phyloP scores from a whole-genome alignment of 1,284 basidiomycete genomes.

The Ganoderma boninense region DNA sequence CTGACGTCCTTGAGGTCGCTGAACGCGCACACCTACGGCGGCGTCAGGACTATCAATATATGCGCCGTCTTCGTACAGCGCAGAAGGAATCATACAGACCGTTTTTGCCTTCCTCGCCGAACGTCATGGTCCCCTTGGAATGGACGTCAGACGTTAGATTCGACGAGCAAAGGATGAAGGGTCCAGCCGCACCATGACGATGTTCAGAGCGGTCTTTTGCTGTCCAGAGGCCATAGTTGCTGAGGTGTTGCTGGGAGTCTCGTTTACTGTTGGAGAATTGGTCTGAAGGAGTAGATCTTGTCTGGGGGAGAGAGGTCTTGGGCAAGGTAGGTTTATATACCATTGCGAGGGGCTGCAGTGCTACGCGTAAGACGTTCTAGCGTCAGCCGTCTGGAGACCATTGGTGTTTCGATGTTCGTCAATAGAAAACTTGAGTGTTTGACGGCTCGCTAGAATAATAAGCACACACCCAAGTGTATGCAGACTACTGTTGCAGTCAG shows the following conservation, averaged over 20 bases:
- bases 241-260: neutral
- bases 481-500: neutral
- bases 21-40: constrained; percentile 50
- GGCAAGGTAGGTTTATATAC: neutral
- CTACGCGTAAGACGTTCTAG: neutral
- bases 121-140: constrained; percentile 46
- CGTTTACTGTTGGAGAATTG: neutral
- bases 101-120: constrained; percentile 39
- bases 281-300: neutral
- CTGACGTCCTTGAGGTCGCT: constrained; percentile 59
- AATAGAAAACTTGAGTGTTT: too few relatives aligned
- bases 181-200: constrained; percentile 48
- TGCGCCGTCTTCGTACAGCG: neutral
- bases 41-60: neutral
- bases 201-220: constrained; percentile 49
- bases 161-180: neutral
- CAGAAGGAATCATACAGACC: constrained; percentile 17
- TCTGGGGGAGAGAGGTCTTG: neutral
- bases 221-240: constrained; percentile 25
- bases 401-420: neutral
- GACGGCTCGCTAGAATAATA: neutral
- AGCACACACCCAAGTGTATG: neutral
- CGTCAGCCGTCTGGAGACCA: neutral
- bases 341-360: neutral
- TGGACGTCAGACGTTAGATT: neutral